Evolutionary conservation across 805 yeast species (phyloP), one percentile per base, ranked within the genome.

Genomic region (Wickerhamiella alocasiicola): DNA sequence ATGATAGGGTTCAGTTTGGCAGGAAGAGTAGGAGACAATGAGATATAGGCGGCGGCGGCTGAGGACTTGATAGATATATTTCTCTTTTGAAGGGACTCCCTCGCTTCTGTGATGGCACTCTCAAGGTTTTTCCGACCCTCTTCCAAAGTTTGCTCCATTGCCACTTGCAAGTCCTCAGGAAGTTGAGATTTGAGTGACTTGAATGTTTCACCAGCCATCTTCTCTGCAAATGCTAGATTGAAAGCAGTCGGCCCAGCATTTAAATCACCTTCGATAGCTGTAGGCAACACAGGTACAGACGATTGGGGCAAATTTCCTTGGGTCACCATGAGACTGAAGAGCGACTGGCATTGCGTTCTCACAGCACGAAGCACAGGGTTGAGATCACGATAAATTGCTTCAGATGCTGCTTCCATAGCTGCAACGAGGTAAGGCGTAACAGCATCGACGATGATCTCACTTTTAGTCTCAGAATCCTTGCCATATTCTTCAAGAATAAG

Each of bases 201-300:
- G 54, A 73, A 83, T 5, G 75, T 72, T 29, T 76, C 81, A 30
- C 64, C 64, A 24, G 78, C 63, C 13, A 85, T 70, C 46, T 73
- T 71, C 43, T 80, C 80, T 1, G 95, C 96, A 46, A 73, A 71
- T 31, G 71, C 80, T 30, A 91, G 57, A 12, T 84, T 73, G 61
- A 91, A 91, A 0, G 96, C 97, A 51, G 79, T 85, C 1, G 94
- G 84, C 2, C 95, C 96, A 2, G 96, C 94, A 45, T 82, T 94
- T 1, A 75, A 67, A 55, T 91, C 97, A 26, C 98, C 98, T 58
- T 85, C 88, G 3, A 88, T 95, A 7, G 87, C 76, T 4, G 85
- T 77, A 0, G 98, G 91, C 15, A 91, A 59, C 41, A 76, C 81
- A 0, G 96, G 96, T 4, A 84, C 57, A 54, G 78, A 79, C 16